phyloP scores from a whole-genome alignment of 140 eudicot species.

The Stevia rebaudiana region DNA sequence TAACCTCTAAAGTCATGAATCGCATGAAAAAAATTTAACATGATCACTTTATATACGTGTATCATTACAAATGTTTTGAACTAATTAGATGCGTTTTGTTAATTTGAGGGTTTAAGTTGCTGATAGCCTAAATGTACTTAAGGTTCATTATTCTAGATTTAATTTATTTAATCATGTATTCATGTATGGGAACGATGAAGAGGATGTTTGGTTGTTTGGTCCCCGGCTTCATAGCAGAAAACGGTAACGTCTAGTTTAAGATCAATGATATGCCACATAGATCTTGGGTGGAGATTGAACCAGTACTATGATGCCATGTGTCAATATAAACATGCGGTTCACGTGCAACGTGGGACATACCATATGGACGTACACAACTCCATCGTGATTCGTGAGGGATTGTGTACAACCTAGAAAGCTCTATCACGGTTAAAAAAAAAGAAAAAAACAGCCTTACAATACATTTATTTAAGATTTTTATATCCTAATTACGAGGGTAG shows the following conservation, averaged over 20 bases:
- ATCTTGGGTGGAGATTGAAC: slow-evolving; percentile 9
- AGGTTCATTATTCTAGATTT: background rate
- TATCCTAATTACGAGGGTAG: slow-evolving; percentile 8
- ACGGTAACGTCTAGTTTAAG: slow-evolving; percentile 4
- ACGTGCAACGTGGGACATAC: slow-evolving; percentile 31
- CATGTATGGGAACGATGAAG: background rate
- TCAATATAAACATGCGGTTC: slow-evolving; percentile 20
- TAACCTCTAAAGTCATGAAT: no score
- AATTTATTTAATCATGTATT: background rate
- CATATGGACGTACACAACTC: slow-evolving; percentile 19
- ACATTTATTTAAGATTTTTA: slow-evolving; percentile 28
- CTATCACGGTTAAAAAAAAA: background rate
- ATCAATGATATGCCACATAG: slow-evolving; percentile 22
- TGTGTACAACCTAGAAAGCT: slow-evolving; percentile 35
- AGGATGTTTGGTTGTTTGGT: slow-evolving; percentile 29
- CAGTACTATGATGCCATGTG: slow-evolving; percentile 37
- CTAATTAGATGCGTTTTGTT: no score
- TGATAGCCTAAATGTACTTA: background rate
- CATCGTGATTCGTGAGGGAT: slow-evolving; percentile 4
- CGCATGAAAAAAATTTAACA: no score
- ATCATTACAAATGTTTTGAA: no score
- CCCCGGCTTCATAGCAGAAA: slow-evolving; percentile 10
- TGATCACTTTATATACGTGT: no score
- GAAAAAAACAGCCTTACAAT: slow-evolving; percentile 10
- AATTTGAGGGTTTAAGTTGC: no score